These are phyloP conservation scores for Calophaca sinica DNA, from an alignment of 306 rosid genomes.

Conservation along the genomic window DNA sequence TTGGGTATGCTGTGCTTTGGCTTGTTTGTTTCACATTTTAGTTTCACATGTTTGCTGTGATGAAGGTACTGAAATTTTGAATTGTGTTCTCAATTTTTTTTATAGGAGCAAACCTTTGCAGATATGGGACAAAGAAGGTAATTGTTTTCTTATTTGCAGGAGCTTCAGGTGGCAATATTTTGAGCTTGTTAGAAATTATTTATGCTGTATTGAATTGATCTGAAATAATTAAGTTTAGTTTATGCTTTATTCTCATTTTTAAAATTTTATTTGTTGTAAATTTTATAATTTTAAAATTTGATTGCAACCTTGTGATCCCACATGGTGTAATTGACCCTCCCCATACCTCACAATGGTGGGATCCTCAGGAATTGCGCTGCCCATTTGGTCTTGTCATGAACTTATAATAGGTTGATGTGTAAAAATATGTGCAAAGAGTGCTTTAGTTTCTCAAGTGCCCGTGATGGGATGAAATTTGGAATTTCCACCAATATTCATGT, in stretches of 20 bases:
- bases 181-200: slow-evolving; percentile 21
- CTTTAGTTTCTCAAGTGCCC: background rate
- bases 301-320: background rate
- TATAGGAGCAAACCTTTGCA: slow-evolving; percentile 94
- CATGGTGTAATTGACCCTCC: background rate
- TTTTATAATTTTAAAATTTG: background rate
- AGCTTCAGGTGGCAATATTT: background rate
- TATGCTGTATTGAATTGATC: slow-evolving; percentile 3
- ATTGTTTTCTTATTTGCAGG: slow-evolving; percentile 33
- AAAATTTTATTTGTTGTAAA: background rate
- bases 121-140: slow-evolving; percentile 99
- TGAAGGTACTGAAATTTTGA: slow-evolving; percentile 38
- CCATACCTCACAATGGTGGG: background rate
- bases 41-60: slow-evolving; percentile 7
- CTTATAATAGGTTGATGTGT: background rate
- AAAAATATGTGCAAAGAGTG: slow-evolving; percentile 2
- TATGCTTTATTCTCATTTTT: background rate
- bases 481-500: background rate
- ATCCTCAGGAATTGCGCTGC: background rate
- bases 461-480: slow-evolving; percentile 10
- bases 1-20: slow-evolving; percentile 67
- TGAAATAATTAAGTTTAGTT: background rate
- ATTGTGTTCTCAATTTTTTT: slow-evolving; percentile 5
- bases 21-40: slow-evolving; percentile 1
- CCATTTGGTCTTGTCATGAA: slow-evolving; percentile 4